phyloP scores from a whole-genome alignment of 352 stramenopile genomes.

The Phytopythium cucurbitacearum region DNA sequence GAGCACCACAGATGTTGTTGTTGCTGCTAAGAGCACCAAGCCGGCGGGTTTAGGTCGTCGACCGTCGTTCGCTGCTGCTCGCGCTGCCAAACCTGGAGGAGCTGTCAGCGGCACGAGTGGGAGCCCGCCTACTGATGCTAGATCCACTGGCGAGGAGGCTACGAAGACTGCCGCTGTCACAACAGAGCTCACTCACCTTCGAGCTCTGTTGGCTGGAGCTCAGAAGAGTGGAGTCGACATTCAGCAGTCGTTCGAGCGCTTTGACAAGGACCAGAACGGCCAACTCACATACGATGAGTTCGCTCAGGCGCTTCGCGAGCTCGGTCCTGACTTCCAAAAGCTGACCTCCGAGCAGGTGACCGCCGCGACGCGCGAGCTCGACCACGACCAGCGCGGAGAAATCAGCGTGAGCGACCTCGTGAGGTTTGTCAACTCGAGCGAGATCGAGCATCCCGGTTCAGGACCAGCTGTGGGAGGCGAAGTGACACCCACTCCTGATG shows the following conservation, averaged over 20 bases:
- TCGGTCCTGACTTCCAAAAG: conserved; percentile 32
- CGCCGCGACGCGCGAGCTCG: conserved; percentile 31
- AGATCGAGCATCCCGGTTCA: too few relatives aligned
- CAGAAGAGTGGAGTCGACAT: conserved; percentile 44
- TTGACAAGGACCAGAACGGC: conserved; percentile 67
- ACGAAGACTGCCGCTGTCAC: not conserved
- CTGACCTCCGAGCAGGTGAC: conserved; percentile 25
- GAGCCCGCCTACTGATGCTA: too few relatives aligned
- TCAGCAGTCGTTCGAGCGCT: conserved; percentile 60
- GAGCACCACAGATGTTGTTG: too few relatives aligned
- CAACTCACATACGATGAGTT: conserved; percentile 59
- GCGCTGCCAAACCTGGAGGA: not conserved
- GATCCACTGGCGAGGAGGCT: not conserved
- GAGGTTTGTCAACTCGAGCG: conserved; percentile 14
- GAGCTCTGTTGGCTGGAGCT: conserved; percentile 38
- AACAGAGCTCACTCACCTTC: conserved; percentile 32
- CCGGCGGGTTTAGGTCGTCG: conserved; percentile 2
- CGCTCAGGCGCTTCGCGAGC: conserved; percentile 24
- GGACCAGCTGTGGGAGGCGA: not conserved
- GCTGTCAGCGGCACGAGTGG: too few relatives aligned
- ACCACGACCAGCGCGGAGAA: conserved; percentile 18
- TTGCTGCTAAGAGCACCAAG: conserved; percentile 2
- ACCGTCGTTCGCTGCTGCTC: conserved; percentile 11
- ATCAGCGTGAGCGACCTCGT: conserved; percentile 41
- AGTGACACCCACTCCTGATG: not conserved